Percentiles rank a stretch among this genome's conserved stretches.
These are phyloP conservation scores for Cytospora piceicola DNA, from an alignment of 2,329 filamentous ascomycete species.

Conservation along the genomic window DNA sequence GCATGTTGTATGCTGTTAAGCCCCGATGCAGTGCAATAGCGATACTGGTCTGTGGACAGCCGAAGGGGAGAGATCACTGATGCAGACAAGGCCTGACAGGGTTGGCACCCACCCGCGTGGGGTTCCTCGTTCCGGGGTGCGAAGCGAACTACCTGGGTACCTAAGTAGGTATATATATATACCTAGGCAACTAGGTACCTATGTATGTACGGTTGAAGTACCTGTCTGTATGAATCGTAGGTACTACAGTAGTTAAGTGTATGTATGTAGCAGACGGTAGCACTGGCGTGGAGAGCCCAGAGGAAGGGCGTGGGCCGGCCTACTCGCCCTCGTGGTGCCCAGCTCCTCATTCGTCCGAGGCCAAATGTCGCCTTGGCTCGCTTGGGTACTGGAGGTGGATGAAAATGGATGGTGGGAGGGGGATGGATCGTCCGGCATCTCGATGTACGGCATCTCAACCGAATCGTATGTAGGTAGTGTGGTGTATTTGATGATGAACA, in stretches of 20 bases:
- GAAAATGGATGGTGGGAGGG: background rate
- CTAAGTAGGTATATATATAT: too few species aligned
- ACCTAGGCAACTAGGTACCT: background rate
- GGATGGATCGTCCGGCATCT: background rate
- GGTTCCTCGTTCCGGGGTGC: background rate
- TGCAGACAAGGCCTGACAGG: background rate
- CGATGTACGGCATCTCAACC: background rate
- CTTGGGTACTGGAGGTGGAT: background rate
- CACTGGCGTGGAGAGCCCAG: background rate
- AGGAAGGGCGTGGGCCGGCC: too few species aligned
- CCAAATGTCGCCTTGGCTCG: background rate
- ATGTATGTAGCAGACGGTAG: background rate
- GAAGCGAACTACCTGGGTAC: background rate
- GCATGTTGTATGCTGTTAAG: background rate
- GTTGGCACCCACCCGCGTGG: conserved; percentile 1
- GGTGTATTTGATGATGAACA: background rate
- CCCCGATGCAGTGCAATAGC: background rate
- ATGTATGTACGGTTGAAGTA: too few species aligned
- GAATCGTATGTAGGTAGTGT: background rate
- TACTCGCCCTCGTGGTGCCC: background rate
- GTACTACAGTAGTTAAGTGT: too few species aligned
- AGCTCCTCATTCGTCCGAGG: background rate
- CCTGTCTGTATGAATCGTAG: background rate
- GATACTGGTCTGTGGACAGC: background rate
- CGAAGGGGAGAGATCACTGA: background rate